Percentiles rank a stretch among this genome's conserved stretches.
Evolutionary conservation across 805 yeast species (phyloP).

Genomic region (Spathaspora arborariae): DNA sequence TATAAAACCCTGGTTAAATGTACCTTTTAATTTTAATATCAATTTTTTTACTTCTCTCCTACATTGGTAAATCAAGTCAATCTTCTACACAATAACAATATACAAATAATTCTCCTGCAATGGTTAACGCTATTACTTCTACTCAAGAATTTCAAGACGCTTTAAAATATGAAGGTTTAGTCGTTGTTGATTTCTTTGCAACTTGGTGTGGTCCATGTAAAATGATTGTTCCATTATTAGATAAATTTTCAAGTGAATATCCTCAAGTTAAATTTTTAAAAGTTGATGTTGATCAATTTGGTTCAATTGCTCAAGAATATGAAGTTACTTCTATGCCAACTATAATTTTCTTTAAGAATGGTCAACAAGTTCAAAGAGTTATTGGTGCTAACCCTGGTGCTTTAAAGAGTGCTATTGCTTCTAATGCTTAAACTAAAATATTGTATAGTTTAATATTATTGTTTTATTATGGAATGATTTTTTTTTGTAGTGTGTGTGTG

Average conservation of each 20-base stretch:
- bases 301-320: slow-evolving; percentile 67
- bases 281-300: slow-evolving; percentile 86
- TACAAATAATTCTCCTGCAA: slow-evolving; percentile 12
- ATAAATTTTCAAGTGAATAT: slow-evolving; percentile 71
- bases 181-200: slow-evolving; percentile 94
- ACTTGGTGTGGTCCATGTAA: slow-evolving; percentile 99
- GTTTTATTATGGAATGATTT: neutral
- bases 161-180: slow-evolving; percentile 61
- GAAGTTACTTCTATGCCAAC: slow-evolving; percentile 60
- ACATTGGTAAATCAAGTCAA: neutral
- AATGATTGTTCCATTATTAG: slow-evolving; percentile 91
- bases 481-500: no score
- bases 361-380: slow-evolving; percentile 72
- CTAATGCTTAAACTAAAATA: slow-evolving; percentile 51
- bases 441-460: neutral
- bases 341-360: slow-evolving; percentile 72
- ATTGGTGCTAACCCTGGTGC: slow-evolving; percentile 90
- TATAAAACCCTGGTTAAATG: neutral
- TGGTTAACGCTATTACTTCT: slow-evolving; percentile 34
- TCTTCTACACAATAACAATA: neutral
- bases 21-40: neutral
- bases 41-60: slow-evolving; percentile 1
- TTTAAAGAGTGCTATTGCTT: slow-evolving; percentile 63
- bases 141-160: slow-evolving; percentile 63
- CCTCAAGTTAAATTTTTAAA: slow-evolving; percentile 72